phyloP scores from a whole-genome alignment of 2,329 filamentous ascomycete genomes.

The Fusarium gaditjirri region DNA sequence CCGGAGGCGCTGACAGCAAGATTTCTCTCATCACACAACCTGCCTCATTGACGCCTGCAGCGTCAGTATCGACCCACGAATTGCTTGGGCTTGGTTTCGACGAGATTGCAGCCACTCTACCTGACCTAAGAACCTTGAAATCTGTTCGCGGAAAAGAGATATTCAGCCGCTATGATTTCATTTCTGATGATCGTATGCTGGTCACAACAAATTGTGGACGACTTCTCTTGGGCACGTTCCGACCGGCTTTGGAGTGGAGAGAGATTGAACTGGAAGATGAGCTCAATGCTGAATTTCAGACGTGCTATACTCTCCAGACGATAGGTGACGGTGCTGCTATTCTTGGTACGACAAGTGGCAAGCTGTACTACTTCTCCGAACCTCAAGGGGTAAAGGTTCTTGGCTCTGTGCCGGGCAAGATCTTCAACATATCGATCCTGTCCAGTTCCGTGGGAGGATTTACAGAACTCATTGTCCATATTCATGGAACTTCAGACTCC shows the following conservation, averaged over 20 bases:
- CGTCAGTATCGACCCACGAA: neutral
- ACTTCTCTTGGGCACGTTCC: conserved; percentile 60
- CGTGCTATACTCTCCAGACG: conserved; percentile 60
- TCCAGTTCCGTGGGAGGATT: conserved; percentile 7
- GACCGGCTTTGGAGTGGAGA: conserved; percentile 53
- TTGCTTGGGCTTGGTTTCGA: conserved; percentile 46
- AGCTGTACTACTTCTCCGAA: conserved; percentile 57
- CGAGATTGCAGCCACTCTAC: conserved; percentile 45
- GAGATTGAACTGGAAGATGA: conserved; percentile 52
- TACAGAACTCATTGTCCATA: conserved; percentile 56
- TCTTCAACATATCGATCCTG: conserved; percentile 62
- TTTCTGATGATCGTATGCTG: conserved; percentile 64
- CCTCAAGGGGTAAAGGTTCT: conserved; percentile 48
- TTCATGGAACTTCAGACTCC: conserved; percentile 58
- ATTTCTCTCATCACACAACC: conserved; percentile 59
- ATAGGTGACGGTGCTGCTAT: conserved; percentile 54
- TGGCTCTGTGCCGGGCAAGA: conserved; percentile 57
- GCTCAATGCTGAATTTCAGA: conserved; percentile 53
- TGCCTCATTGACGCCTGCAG: neutral
- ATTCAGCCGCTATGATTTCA: conserved; percentile 72
- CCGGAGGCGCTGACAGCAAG: conserved; percentile 87
- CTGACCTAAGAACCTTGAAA: conserved; percentile 10
- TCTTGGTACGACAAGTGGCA: conserved; percentile 61
- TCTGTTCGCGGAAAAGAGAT: conserved; percentile 52
- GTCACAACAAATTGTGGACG: conserved; percentile 70